Conservation (phyloP, 140 eudicot genomes). For the Cichorium intybus region DNA sequence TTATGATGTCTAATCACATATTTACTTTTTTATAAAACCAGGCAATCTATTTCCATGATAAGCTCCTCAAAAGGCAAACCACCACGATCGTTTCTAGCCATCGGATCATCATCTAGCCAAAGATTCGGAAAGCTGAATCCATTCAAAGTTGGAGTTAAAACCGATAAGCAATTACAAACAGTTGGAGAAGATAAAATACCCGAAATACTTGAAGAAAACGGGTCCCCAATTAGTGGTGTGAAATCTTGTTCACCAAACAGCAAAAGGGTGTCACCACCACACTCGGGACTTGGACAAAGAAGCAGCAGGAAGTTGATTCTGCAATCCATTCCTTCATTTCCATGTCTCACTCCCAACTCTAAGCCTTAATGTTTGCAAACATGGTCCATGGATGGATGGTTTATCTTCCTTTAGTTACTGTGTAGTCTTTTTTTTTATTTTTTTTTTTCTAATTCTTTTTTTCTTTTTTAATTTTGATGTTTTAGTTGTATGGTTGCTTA, state of each 20-base stretch:
- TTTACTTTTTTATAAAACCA: slow-evolving; percentile 4
- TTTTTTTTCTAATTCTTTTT: not conserved
- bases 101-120: slow-evolving; percentile 52
- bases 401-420: slow-evolving; percentile 29
- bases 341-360: slow-evolving; percentile 65
- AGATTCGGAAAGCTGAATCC: slow-evolving; percentile 47
- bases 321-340: slow-evolving; percentile 92
- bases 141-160: slow-evolving; percentile 34
- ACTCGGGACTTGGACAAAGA: slow-evolving; percentile 46
- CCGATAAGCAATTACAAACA: slow-evolving; percentile 43
- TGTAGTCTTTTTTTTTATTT: slow-evolving; percentile 20
- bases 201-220: slow-evolving; percentile 48
- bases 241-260: slow-evolving; percentile 75
- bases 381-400: slow-evolving; percentile 18
- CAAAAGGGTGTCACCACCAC: slow-evolving; percentile 93
- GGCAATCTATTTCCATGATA: slow-evolving; percentile 46
- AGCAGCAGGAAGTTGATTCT: slow-evolving; percentile 87
- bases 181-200: slow-evolving; percentile 69
- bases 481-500: slow-evolving; percentile 28
- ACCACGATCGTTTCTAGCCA: slow-evolving; percentile 54
- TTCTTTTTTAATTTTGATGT: slow-evolving; percentile 12
- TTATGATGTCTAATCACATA: not conserved
- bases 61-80: slow-evolving; percentile 78
- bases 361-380: slow-evolving; percentile 40
- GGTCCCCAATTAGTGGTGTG: slow-evolving; percentile 63